These are phyloP conservation scores for Asparagopsis taxiformis DNA, from an alignment of 31 red algal species.

Conservation along the genomic window DNA sequence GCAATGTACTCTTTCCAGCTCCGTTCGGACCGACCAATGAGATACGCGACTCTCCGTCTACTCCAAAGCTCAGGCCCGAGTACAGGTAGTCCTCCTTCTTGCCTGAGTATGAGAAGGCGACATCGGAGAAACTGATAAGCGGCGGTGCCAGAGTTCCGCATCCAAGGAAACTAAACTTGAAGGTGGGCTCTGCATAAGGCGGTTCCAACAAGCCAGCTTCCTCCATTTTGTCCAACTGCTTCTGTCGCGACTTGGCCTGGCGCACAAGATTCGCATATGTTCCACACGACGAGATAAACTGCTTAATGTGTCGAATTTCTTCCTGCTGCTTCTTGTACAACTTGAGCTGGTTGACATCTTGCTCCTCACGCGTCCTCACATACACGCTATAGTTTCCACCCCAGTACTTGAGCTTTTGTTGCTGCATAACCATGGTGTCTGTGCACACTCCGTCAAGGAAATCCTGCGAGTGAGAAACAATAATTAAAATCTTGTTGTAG, in stretches of 20 bases:
- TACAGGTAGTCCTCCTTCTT: slow-evolving; percentile 84
- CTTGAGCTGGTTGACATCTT: slow-evolving; percentile 78
- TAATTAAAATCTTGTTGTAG: slow-evolving; percentile 90
- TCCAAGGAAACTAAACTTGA: slow-evolving; percentile 78
- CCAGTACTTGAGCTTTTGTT: slow-evolving; percentile 89
- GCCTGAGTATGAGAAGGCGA: slow-evolving; percentile 86
- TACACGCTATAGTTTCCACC: slow-evolving; percentile 94
- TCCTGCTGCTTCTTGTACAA: slow-evolving; percentile 93
- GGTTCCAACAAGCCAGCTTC: slow-evolving; percentile 79
- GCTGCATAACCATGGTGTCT: slow-evolving; percentile 93
- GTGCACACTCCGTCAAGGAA: slow-evolving; percentile 91
- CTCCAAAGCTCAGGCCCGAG: slow-evolving; percentile 84
- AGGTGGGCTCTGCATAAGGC: slow-evolving; percentile 64
- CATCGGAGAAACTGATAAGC: slow-evolving; percentile 83
- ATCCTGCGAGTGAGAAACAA: slow-evolving; percentile 94
- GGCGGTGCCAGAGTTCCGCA: slow-evolving; percentile 76
- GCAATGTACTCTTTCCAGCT: slow-evolving; percentile 91
- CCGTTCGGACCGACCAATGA: slow-evolving; percentile 95
- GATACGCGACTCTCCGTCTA: slow-evolving; percentile 90
- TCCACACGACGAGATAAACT: slow-evolving; percentile 88
- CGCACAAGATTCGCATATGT: slow-evolving; percentile 85
- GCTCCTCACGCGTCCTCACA: slow-evolving; percentile 79
- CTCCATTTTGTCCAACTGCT: slow-evolving; percentile 90
- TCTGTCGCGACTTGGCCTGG: slow-evolving; percentile 91
- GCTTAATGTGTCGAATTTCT: slow-evolving; percentile 86